Base-by-base conservation (phyloP, 2,329 filamentous ascomycete genomes). In the Penicillium sp. region DNA sequence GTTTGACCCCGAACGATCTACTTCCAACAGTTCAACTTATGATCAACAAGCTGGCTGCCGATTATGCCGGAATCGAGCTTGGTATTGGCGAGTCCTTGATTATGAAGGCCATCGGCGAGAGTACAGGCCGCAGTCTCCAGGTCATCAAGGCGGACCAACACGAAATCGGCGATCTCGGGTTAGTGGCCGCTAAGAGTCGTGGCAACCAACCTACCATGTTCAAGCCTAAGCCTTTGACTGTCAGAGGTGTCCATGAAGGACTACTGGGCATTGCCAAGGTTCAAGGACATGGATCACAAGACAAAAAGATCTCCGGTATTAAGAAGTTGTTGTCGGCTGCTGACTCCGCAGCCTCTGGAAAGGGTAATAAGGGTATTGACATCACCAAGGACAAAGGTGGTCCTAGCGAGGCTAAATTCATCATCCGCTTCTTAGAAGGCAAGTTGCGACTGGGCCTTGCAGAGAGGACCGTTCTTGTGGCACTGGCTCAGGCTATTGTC, bases 41-140 rank as follows among this genome's bases (percentile, higher is more conserved):
- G 95, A 91, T 97, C 77, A 97, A 97, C 80, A 98, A 98, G 77
- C 87, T 99, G 28, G 95, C 95, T 2, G 94, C 95, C 3, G 95
- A 99, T 73, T 99, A 97, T 76, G 90, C 93, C 47, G 95, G 95
- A 22, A 93, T 99, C 65, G 95, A 99, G 78, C 85, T 99, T 33
- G 95, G 95, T n/a, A 99, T 99, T 70, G 95, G 95, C 60, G 95
- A 99, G 79, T 98, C 94, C 0, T 80, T 99, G 30, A 97, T 99
- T 72, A 98, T 98, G 93, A 99, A 98, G 77, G 92, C 95, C 5
- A 96, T 99, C 72, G 94, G 94, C 12, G 94, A 98, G 80, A 91
- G 89, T 33, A 99, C 95, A 0, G 95, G 95, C 10, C 89, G 95
- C 63, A 96, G 89, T 72, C 79, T 97, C 51, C 85, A 89, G 40